Evolutionary conservation across 1,284 basidiomycete species (phyloP).

Genomic region (Sanguinoderma infundibulare): DNA sequence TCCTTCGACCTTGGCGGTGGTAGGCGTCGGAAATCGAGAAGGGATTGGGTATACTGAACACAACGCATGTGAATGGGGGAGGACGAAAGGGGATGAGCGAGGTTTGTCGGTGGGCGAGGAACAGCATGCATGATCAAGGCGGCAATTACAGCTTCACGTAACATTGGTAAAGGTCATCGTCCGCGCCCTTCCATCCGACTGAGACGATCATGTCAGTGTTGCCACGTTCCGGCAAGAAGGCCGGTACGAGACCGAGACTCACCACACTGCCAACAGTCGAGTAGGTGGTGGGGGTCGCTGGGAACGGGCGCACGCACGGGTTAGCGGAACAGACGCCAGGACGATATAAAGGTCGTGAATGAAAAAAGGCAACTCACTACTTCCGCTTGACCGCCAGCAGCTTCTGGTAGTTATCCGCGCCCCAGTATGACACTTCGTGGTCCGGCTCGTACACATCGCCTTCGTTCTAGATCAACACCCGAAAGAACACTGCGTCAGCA

Average conservation of each 20-base stretch:
- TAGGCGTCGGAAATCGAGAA: no score
- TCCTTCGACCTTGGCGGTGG: no score
- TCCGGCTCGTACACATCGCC: conserved; percentile 61
- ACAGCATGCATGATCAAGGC: not conserved
- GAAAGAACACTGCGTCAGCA: conserved; percentile 5
- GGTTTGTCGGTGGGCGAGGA: no score
- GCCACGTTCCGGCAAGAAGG: not conserved
- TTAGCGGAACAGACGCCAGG: conserved; percentile 2
- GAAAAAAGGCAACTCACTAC: conserved; percentile 47
- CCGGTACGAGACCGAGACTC: conserved; percentile 27
- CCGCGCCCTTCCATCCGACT: conserved; percentile 32
- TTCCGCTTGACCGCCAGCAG: conserved; percentile 56
- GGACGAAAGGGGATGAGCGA: no score
- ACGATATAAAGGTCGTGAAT: not conserved
- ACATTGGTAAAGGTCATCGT: conserved; percentile 28
- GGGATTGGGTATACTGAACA: no score
- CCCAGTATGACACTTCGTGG: conserved; percentile 58
- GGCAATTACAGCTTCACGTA: conserved; percentile 21
- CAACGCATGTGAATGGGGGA: no score
- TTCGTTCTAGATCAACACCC: conserved; percentile 48
- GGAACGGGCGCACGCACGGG: not conserved
- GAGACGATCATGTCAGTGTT: not conserved
- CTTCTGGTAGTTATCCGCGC: conserved; percentile 46
- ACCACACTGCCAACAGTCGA: conserved; percentile 70
- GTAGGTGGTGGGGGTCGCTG: conserved; percentile 55